Base-by-base conservation (phyloP, 148 eudicot genomes). In the Rhododendron vialii region DNA sequence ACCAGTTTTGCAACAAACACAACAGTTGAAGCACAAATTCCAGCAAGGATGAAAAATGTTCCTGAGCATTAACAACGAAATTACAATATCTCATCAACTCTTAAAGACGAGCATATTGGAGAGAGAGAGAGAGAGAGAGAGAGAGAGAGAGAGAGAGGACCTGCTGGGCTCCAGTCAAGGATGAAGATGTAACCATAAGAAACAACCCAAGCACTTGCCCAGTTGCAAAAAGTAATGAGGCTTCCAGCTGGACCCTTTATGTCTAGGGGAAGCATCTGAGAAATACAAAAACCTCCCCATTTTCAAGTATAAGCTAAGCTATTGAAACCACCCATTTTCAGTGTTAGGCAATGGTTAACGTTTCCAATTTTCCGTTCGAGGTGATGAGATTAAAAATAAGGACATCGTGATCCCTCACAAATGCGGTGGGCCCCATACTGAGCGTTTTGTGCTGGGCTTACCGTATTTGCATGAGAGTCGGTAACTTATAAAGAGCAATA, bases 161-260 rank as follows among this genome's bases (percentile, higher is more conserved):
- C 90, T 89, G 88, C 38, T 50, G 90, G 43, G 81, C 84, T 89
- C 89, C 89, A 89, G 50, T 85, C 51, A 22, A 89, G 63, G 9
- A 87, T 28, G 85, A 86, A 89, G 89, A 82, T 87, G 45, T 87
- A 89, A 77, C 80, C 36, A 55, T 89, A 89, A 20, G 90, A 57
- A 69, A 89, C 89, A 78, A 87, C 55, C 89, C 87, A 84, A 63
- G 86, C 75, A 82, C 85, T 30, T n/a, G 63, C 78, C 87, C 82
- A 87, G 80, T 45, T 82, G 79, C 41, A 57, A 10, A 87, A 67
- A 4, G 75, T 63, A 35, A 82, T 74, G 2, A 89, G 87, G 53
- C 90, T 89, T 86, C 90, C 89, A 84, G 87, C 88, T 47, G 89
- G 61, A 50, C 90, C 88, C 81, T 85, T 89, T 48, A 89, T 84